Base-by-base conservation (phyloP, 2,329 filamentous ascomycete genomes). In the Cladosporium sp. region DNA sequence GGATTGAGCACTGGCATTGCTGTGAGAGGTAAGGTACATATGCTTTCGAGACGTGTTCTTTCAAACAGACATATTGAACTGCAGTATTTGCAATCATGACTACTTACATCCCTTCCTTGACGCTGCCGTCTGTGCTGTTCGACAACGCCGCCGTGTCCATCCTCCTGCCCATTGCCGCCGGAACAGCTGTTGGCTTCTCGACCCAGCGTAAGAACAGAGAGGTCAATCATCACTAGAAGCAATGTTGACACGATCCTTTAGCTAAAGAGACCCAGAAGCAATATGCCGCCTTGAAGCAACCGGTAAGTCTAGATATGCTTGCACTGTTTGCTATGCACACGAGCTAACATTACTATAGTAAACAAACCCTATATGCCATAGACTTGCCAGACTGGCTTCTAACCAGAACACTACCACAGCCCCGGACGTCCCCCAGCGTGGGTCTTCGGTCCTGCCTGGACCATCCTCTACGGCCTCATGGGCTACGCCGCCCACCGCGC, bases 401-500 rank as follows among this genome's bases (percentile, higher is more conserved):
- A 38, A 48, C 39, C 20, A 37, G 11, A 24, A 73, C 53, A 40
- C 39, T 77, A 77, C 1, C 76, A 77, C 18, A 50, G 47, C 24
- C 47, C 47, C 20, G 47, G 47, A 73, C 30, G 41, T 47, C 80
- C 80, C 7, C 80, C 80, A 5, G 71, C 77, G 29, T 79, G 75
- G 70, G 65, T 82, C 29, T 83, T 83, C 58, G 78, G 76, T 2
- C 79, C 80, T 9, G 74, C 76, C 47, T 84, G 80, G 80, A 81
- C 79, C 7, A 56, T 71, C 3, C 70, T 84, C 13, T 84, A 83
- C 62, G 73, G 73, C 2, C 68, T 87, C 17, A 96, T 96, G 89
- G 92, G 92, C 53, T 96, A 93, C 69, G 86, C 89, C 18, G 85
- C 89, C 30, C 85, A 96, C 71, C 85, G 88, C 40, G 89, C 87